Percentiles rank a stretch among this genome's conserved stretches.
These are phyloP conservation scores for Erucastrum elatum DNA, from an alignment of 345 rosid species.

Conservation along the genomic window DNA sequence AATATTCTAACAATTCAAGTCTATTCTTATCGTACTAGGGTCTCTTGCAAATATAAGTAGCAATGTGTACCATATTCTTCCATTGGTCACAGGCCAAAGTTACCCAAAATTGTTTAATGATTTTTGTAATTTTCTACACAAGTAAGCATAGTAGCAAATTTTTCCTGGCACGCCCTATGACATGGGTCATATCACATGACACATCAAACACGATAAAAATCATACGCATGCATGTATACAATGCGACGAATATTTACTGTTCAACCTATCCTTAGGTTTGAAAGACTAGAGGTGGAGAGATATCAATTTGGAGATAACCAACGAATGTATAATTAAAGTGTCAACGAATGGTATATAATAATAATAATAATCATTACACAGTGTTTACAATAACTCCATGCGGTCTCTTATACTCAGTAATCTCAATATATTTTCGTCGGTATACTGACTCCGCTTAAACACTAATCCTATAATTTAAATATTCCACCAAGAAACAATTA, in stretches of 20 bases:
- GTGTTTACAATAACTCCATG: too few relatives aligned
- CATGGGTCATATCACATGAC: not conserved
- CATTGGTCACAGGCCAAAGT: constrained; percentile 29
- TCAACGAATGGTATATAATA: too few relatives aligned
- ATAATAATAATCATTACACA: too few relatives aligned
- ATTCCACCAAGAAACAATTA: too few relatives aligned
- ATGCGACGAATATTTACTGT: not conserved
- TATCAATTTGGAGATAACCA: not conserved
- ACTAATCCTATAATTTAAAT: too few relatives aligned
- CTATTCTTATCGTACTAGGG: not conserved
- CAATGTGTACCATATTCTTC: constrained; percentile 21
- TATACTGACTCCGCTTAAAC: too few relatives aligned
- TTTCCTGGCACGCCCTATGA: constrained; percentile 22
- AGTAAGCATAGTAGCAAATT: not conserved
- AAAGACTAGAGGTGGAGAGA: not conserved
- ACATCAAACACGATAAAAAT: constrained; percentile 4
- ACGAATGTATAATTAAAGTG: not conserved
- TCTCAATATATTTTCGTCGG: too few relatives aligned
- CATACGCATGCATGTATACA: constrained; percentile 8
- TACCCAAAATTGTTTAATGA: constrained; percentile 13
- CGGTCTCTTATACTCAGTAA: too few relatives aligned
- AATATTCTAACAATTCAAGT: too few relatives aligned
- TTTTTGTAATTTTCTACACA: constrained; percentile 31
- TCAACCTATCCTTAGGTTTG: not conserved
- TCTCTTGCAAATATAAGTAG: constrained; percentile 22